Evolutionary conservation across 2,329 filamentous ascomycete genomes (phyloP), one percentile per base, ranked within the genome.

Genomic region (Colletotrichum sp.): DNA sequence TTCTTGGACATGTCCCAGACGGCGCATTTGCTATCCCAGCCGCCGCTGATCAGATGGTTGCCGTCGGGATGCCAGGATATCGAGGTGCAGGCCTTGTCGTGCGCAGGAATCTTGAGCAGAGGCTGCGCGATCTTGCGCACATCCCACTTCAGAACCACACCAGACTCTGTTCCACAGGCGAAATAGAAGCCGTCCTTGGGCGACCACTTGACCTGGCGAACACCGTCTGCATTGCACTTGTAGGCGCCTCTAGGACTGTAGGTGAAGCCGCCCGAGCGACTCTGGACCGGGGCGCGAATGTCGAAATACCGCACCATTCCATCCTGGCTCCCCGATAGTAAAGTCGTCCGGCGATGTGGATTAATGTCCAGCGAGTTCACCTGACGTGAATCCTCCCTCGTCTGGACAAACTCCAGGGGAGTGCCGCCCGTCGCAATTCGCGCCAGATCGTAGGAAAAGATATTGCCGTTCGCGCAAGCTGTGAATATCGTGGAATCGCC

Each of bases 41-140:
- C 92, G 6, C 89, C 92, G 77, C 91, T 94, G 65, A 92, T 88
- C 13, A 94, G 84, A 79, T 94, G 92, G n/a, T 89, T 87, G 16
- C 92, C 93, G 80, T 94, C 92, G 0, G 91, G 90, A 78, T 94
- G 93, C 93, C 93, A 94, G 5, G 91, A 89, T 59, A 93, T 90
- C 1, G 91, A 88, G 3, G 89, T 87, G 79, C 91, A 92, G 1
- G 90, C 86, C 77, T 90, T 91, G 72, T 92, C 90, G 79, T 93
- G 92, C 0, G 90, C 92, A 34, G 90, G 90, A 79, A 93, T 90
- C 78, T 90, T 89, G 65, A 93, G 81, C 15, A 92, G 79, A 2
- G 92, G 92, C 12, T 87, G 86, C 18, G 82, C 83, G 8, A 88
- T 79, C 79, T 91, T 91, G 8, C 91, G 87, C 6, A 92, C 87